Conservation (phyloP, 2,329 filamentous ascomycete genomes). For the Talaromyces sp. region DNA sequence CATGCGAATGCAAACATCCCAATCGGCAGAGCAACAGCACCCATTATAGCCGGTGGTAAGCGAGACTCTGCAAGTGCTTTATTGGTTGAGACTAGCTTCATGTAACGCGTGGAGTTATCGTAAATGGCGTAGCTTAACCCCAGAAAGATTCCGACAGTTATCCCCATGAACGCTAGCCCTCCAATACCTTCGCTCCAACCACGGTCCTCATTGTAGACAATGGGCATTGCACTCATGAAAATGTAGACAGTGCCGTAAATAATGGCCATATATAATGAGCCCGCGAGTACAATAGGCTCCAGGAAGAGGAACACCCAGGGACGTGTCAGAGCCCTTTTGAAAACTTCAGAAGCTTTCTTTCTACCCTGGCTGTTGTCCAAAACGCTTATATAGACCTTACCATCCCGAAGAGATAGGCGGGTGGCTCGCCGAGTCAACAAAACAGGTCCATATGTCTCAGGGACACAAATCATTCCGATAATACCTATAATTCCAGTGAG, state of each 20-base stretch:
- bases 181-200: conserved; percentile 43
- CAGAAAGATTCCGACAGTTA: conserved; percentile 33
- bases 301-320: conserved; percentile 44
- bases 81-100: conserved; percentile 37
- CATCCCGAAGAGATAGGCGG: conserved; percentile 42
- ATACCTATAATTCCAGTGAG: conserved; percentile 46
- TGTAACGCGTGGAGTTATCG: conserved; percentile 31
- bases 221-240: conserved; percentile 47
- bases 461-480: conserved; percentile 37
- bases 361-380: conserved; percentile 36
- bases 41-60: conserved; percentile 44
- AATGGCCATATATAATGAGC: conserved; percentile 45
- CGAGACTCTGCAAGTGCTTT: conserved; percentile 55
- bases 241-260: conserved; percentile 48
- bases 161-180: conserved; percentile 43
- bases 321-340: conserved; percentile 43
- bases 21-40: conserved; percentile 47
- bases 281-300: conserved; percentile 46
- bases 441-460: conserved; percentile 48
- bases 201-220: conserved; percentile 43
- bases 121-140: conserved; percentile 33
- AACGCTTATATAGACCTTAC: conserved; percentile 41
- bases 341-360: conserved; percentile 32
- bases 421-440: conserved; percentile 45
- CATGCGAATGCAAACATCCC: conserved; percentile 55